Evolutionary conservation across 225 moss, liverwort and hornwort species (phyloP), one percentile per base, ranked within the genome.

Genomic region (Lunularia cruciata): DNA sequence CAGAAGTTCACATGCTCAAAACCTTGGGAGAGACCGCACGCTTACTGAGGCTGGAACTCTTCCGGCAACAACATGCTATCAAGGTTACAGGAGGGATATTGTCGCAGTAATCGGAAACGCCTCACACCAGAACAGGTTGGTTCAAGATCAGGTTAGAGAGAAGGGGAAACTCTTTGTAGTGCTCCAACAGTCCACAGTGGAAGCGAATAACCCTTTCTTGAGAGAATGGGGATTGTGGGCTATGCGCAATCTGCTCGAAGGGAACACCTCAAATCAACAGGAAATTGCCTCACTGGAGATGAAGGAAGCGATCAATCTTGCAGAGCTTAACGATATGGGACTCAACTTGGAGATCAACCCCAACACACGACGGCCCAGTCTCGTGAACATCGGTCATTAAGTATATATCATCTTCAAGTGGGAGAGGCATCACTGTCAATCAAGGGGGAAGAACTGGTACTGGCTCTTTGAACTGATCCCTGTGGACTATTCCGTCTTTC

Each of bases 161-260:
- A 86, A 48, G 16, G 91, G 84, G 8, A 83, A 84, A 27, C 89
- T 98, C 12, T 51, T 91, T 57, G 38, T 89, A 76, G 83, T 93
- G n/a, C 81, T 98, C 38, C 85, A 89, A 72, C 98, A 93, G 77
- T 91, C 90, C 73, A 76, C 79, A 58, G 83, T 81, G 58, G 98
- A 98, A 56, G 63, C 62, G 45, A 80, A 87, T 40, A 98, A 91
- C 68, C 84, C 93, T 4, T 93, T 86, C 57, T 66, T 98, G 72
- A 85, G 98, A 35, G 93, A 98, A 81, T 98, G 98, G 98, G 88
- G 91, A 19, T 81, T 93, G 35, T 98, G 98, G 98, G 98, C 93
- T 32, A 88, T 93, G 66, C 84, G 89, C 47, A 93, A 91, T 75
- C 70, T 98, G 73, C 65, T 93, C 65, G 87, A 87, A 70, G 93